phyloP scores from a whole-genome alignment of 257 asterid genomes.

The Knoxia roxburghii region DNA sequence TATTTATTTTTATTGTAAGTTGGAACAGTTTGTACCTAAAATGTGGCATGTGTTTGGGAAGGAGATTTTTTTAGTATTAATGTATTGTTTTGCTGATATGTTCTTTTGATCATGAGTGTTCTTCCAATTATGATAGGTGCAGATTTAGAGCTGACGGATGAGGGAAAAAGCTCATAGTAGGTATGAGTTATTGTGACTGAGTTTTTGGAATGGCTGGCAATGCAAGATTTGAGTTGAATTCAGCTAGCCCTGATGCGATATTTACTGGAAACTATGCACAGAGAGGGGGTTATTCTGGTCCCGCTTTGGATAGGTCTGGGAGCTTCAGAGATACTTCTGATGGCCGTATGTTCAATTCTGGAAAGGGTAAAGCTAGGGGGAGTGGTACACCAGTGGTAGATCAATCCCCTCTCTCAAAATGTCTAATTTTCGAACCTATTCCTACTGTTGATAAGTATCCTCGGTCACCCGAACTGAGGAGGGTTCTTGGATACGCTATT shows the following conservation, averaged over 20 bases:
- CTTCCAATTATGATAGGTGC: slow-evolving; percentile 22
- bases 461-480: slow-evolving; percentile 62
- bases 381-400: slow-evolving; percentile 49
- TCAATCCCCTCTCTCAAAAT: slow-evolving; percentile 52
- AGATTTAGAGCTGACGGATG: slow-evolving; percentile 19
- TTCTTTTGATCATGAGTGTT: slow-evolving; percentile 15
- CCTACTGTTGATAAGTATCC: slow-evolving; percentile 45
- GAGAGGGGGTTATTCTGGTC: slow-evolving; percentile 57
- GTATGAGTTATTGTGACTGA: slow-evolving; percentile 33
- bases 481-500: slow-evolving; percentile 55
- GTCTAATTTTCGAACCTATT: slow-evolving; percentile 68
- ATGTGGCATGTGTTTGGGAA: background rate
- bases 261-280: slow-evolving; percentile 66
- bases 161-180: slow-evolving; percentile 22
- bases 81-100: background rate
- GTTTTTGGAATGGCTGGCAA: slow-evolving; percentile 67
- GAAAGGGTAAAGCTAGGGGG: slow-evolving; percentile 58
- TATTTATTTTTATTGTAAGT: background rate
- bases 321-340: slow-evolving; percentile 83
- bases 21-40: background rate
- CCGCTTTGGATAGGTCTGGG: slow-evolving; percentile 58
- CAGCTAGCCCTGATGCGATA: slow-evolving; percentile 67
- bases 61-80: background rate
- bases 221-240: slow-evolving; percentile 56
- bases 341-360: slow-evolving; percentile 50